phyloP scores from a whole-genome alignment of 176 grass and related monocot genomes.

The Dactylis glomerata region DNA sequence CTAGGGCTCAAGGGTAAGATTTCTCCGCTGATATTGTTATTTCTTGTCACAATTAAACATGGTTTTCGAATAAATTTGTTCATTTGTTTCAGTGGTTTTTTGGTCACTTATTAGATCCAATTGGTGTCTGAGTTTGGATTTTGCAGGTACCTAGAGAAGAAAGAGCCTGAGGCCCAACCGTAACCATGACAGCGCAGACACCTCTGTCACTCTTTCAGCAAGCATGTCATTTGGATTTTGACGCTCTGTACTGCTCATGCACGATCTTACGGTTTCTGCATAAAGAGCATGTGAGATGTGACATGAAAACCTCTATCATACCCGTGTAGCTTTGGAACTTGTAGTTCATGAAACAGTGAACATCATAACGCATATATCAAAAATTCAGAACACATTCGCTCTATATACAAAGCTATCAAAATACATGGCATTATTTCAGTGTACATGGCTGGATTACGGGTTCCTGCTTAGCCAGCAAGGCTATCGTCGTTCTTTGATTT shows the following conservation, averaged over 20 bases:
- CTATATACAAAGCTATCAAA: background rate
- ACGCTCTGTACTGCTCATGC: background rate
- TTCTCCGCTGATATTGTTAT: background rate
- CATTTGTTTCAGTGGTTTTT: background rate
- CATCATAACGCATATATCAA: background rate
- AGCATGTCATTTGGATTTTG: background rate
- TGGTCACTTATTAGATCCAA: background rate
- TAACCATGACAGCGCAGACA: background rate
- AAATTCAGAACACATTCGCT: background rate
- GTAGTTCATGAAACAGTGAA: background rate
- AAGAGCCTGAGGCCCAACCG: slow-evolving; percentile 50
- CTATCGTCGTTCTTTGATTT: background rate
- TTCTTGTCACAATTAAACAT: background rate
- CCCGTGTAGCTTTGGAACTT: background rate
- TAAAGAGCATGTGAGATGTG: background rate
- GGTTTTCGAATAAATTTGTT: background rate
- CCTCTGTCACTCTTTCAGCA: background rate
- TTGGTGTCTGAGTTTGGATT: background rate
- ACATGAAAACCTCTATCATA: background rate
- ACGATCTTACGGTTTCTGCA: background rate
- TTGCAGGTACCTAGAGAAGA: slow-evolving; percentile 66
- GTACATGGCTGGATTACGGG: background rate
- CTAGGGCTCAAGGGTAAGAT: slow-evolving; percentile 56
- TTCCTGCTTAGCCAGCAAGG: background rate
- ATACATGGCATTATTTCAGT: background rate